Evolutionary conservation across 2,329 filamentous ascomycete genomes (phyloP).

Genomic region (Sclerotinia borealis): DNA sequence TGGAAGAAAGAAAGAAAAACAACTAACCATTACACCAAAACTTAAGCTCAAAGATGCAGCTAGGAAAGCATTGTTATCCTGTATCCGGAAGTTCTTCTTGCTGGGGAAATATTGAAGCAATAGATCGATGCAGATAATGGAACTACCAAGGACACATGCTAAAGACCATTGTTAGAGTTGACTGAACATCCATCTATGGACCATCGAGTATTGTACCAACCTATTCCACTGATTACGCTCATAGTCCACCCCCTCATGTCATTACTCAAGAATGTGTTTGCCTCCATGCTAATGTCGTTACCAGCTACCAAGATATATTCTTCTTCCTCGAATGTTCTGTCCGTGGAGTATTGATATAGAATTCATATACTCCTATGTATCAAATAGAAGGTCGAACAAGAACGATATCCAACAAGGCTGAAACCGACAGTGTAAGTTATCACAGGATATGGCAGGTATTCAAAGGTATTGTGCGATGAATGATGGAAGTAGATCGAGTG

Average conservation of each 20-base stretch:
- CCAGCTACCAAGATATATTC: neutral
- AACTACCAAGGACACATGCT: conserved; percentile 67
- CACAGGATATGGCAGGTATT: neutral
- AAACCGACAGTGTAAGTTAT: neutral
- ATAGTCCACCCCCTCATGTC: conserved; percentile 94
- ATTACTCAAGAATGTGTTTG: conserved; percentile 51
- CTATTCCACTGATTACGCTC: conserved; percentile 72
- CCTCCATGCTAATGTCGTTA: conserved; percentile 17
- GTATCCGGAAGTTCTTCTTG: conserved; percentile 73
- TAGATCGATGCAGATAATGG: conserved; percentile 81
- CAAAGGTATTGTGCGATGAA: neutral
- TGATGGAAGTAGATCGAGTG: neutral
- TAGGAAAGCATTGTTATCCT: conserved; percentile 83
- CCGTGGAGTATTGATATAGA: neutral
- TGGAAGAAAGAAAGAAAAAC: neutral
- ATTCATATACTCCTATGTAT: neutral
- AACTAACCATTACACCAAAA: conserved; percentile 86
- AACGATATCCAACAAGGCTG: neutral
- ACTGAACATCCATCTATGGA: neutral
- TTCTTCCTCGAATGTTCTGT: neutral
- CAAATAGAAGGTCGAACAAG: neutral
- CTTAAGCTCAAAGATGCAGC: conserved; percentile 85
- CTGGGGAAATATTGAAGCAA: conserved; percentile 67
- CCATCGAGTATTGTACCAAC: conserved; percentile 37
- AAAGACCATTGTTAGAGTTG: neutral